Evolutionary conservation across 495 filamentous ascomycete species (phyloP).

Genomic region (Choiromyces venosus): DNA sequence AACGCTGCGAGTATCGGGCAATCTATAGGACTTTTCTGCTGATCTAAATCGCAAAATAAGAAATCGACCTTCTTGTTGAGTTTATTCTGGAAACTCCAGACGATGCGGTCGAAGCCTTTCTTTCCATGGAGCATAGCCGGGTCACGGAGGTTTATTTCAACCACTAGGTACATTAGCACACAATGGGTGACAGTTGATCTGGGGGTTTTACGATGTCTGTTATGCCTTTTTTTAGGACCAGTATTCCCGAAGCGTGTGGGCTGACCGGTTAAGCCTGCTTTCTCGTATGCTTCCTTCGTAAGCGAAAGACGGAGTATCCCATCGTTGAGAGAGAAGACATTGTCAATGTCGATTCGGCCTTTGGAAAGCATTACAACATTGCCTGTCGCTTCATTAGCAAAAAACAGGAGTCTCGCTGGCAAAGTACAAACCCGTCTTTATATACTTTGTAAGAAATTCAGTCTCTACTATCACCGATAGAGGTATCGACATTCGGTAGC

Average conservation of each 20-base stretch:
- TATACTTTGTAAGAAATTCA: slow-evolving; percentile 79
- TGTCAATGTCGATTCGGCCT: slow-evolving; percentile 71
- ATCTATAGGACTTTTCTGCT: not conserved
- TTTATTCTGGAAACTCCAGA: slow-evolving; percentile 80
- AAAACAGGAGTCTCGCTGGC: not conserved
- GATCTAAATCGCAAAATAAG: slow-evolving; percentile 67
- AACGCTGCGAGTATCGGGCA: slow-evolving; percentile 42
- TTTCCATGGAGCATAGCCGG: slow-evolving; percentile 85
- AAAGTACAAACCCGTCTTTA: slow-evolving; percentile 65
- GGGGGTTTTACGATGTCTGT: slow-evolving; percentile 48
- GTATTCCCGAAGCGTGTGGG: slow-evolving; percentile 45
- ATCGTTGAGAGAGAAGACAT: slow-evolving; percentile 66
- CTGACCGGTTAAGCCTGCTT: slow-evolving; percentile 73
- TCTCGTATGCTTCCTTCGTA: slow-evolving; percentile 77
- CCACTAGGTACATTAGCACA: slow-evolving; percentile 51
- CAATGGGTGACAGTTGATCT: not conserved
- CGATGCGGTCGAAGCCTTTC: slow-evolving; percentile 79
- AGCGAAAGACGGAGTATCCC: slow-evolving; percentile 74
- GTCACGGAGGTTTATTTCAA: slow-evolving; percentile 73
- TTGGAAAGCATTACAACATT: slow-evolving; percentile 88
- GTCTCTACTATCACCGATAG: slow-evolving; percentile 64
- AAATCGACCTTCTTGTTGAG: slow-evolving; percentile 66
- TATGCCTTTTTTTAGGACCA: slow-evolving; percentile 51
- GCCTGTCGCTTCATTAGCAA: slow-evolving; percentile 50
- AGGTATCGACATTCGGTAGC: slow-evolving; percentile 67